Percentiles rank a stretch among this genome's conserved stretches.
Conservation (phyloP, 2,329 filamentous ascomycete genomes). For the Fusarium scirpi region DNA sequence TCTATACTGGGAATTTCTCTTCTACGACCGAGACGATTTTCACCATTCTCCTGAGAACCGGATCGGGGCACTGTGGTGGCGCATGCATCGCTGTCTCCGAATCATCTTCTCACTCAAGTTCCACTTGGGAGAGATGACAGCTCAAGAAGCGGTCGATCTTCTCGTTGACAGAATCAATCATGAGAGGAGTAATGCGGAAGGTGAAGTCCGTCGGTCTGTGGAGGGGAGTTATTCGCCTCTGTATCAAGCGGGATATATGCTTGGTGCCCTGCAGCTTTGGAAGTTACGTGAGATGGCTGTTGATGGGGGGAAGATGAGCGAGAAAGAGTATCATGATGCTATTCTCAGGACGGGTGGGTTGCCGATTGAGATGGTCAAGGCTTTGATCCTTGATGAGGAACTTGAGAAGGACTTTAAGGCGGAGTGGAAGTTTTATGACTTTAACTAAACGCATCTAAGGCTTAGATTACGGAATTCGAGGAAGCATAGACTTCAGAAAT, state of each 20-base stretch:
- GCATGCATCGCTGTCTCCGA: slow-evolving; percentile 30
- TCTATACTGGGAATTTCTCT: slow-evolving; percentile 37
- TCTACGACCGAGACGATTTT: slow-evolving; percentile 30
- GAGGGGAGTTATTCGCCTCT: slow-evolving; percentile 32
- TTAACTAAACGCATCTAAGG: slow-evolving; percentile 12
- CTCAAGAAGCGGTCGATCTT: slow-evolving; percentile 31
- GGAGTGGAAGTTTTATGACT: slow-evolving; percentile 36
- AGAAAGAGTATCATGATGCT: slow-evolving; percentile 36
- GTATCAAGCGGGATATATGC: slow-evolving; percentile 36
- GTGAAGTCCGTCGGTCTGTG: slow-evolving; percentile 28
- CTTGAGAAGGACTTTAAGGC: slow-evolving; percentile 29
- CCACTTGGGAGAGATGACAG: slow-evolving; percentile 34
- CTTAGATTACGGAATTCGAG: too few relatives aligned
- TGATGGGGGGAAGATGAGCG: slow-evolving; percentile 6
- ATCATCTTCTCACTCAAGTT: slow-evolving; percentile 29
- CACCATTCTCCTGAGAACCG: slow-evolving; percentile 27
- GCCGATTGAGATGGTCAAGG: slow-evolving; percentile 39
- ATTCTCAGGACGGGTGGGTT: slow-evolving; percentile 27
- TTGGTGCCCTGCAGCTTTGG: slow-evolving; percentile 30
- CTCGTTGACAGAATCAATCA: slow-evolving; percentile 17
- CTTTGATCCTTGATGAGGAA: slow-evolving; percentile 14
- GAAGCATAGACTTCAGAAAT: not conserved
- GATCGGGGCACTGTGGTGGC: slow-evolving; percentile 37
- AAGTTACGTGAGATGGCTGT: slow-evolving; percentile 32
- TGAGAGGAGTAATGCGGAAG: slow-evolving; percentile 33